A percentile compares a stretch with the other conserved stretches of the same genome.
Evolutionary conservation across 257 asterid species (phyloP).

Genomic region (Plantago major): DNA sequence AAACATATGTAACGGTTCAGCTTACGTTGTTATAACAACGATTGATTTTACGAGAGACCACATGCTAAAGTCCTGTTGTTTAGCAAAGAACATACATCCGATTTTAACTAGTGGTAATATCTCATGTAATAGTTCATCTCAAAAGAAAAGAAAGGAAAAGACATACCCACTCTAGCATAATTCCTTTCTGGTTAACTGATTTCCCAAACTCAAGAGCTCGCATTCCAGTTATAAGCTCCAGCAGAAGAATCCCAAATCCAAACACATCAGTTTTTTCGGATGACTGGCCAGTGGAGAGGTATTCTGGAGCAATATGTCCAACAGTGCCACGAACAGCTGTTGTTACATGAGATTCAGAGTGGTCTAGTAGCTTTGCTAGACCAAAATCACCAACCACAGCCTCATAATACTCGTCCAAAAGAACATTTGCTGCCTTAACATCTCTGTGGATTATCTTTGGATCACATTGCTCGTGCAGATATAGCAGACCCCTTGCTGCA

Average conservation of each 20-base stretch:
- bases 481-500: slow-evolving; percentile 84
- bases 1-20: too few relatives aligned
- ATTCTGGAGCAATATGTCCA: slow-evolving; percentile 95
- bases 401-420: slow-evolving; percentile 73
- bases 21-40: too few relatives aligned
- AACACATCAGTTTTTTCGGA: slow-evolving; percentile 95
- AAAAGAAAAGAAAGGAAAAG: neutral
- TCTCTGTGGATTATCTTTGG: slow-evolving; percentile 96
- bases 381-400: slow-evolving; percentile 96
- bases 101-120: too few relatives aligned
- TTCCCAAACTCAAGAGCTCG: slow-evolving; percentile 88
- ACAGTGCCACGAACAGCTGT: slow-evolving; percentile 98
- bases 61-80: too few relatives aligned
- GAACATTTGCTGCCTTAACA: slow-evolving; percentile 91
- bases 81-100: too few relatives aligned
- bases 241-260: slow-evolving; percentile 85
- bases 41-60: too few relatives aligned
- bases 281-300: slow-evolving; percentile 94
- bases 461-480: slow-evolving; percentile 97
- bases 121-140: too few relatives aligned
- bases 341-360: slow-evolving; percentile 89
- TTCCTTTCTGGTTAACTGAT: slow-evolving; percentile 78
- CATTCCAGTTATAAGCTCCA: slow-evolving; percentile 95
- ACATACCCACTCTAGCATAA: slow-evolving; percentile 83
- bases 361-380: slow-evolving; percentile 91